phyloP scores from a whole-genome alignment of 495 filamentous ascomycete species.

The Aspergillus conjunctus region DNA sequence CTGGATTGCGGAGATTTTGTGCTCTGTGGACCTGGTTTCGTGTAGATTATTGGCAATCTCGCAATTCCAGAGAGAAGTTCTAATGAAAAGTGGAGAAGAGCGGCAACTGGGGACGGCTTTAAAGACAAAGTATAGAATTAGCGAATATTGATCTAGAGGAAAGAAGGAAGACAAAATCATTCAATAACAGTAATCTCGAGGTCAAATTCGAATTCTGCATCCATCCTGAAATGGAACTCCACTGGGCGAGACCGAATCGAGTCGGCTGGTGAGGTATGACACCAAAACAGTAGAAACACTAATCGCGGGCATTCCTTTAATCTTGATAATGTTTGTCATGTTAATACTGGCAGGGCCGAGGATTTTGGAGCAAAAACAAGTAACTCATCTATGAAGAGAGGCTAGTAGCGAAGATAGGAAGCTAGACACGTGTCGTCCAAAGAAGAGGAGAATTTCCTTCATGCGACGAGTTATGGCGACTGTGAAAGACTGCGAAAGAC shows the following conservation, averaged over 20 bases:
- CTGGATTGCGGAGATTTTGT: not conserved
- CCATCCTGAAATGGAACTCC: too few species aligned
- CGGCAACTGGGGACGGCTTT: slow-evolving; percentile 6
- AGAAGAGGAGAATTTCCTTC: not conserved
- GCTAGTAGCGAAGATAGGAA: not conserved
- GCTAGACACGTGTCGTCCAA: not conserved
- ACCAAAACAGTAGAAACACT: too few species aligned
- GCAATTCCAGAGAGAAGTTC: slow-evolving; percentile 13
- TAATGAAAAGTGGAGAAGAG: slow-evolving; percentile 23
- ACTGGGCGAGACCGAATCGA: too few species aligned
- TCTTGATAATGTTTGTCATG: not conserved
- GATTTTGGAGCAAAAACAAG: not conserved
- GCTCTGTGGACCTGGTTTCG: slow-evolving; percentile 18
- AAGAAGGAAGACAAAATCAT: not conserved
- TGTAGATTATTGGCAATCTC: slow-evolving; percentile 19
- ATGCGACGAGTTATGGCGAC: not conserved
- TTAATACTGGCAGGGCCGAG: not conserved
- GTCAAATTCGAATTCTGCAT: too few species aligned
- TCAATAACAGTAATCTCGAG: not conserved
- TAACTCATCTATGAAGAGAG: not conserved
- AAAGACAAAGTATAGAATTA: slow-evolving; percentile 11
- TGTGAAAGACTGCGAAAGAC: not conserved
- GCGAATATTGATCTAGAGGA: not conserved
- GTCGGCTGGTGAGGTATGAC: too few species aligned
- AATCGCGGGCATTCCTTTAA: not conserved